Evolutionary conservation across 106 monocot genomes (phyloP).

Genomic region (Platanthera zijinensis): DNA sequence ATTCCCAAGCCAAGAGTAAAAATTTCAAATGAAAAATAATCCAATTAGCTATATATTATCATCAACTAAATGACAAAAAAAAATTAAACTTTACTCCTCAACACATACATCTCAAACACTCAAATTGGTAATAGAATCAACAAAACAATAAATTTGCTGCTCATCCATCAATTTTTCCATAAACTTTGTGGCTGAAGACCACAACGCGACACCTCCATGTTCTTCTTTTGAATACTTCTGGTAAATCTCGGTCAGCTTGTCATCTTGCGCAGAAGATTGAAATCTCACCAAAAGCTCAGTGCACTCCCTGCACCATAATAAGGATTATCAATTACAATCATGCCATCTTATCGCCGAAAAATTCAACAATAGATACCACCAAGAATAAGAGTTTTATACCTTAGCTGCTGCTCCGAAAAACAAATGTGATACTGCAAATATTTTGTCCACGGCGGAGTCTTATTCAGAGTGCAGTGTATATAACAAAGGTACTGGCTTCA

Average conservation of each 20-base stretch:
- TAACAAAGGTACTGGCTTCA: no score
- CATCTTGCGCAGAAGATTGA: slow-evolving; percentile 26
- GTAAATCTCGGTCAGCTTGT: slow-evolving; percentile 37
- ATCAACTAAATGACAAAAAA: no score
- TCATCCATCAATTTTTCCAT: slow-evolving; percentile 10
- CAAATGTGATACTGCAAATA: slow-evolving; percentile 28
- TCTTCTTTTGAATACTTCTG: slow-evolving; percentile 40
- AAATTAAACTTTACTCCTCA: no score
- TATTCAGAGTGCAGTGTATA: slow-evolving; percentile 31
- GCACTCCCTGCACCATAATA: slow-evolving; percentile 25
- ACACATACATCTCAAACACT: slow-evolving; percentile 33
- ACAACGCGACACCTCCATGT: slow-evolving; percentile 33
- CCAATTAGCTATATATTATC: no score
- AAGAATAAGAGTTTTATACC: slow-evolving; percentile 8
- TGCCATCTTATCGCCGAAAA: background rate
- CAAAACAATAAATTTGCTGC: background rate
- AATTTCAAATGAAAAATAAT: no score
- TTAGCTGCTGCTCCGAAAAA: slow-evolving; percentile 21
- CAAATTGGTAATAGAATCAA: slow-evolving; percentile 7
- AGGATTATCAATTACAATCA: background rate
- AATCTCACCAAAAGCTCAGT: slow-evolving; percentile 19
- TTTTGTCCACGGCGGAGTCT: slow-evolving; percentile 30
- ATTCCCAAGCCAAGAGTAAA: no score
- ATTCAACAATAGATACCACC: background rate
- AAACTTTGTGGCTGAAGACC: slow-evolving; percentile 27